Base-by-base conservation (phyloP, 2,329 filamentous ascomycete genomes). In the Aspergillus amoenus region DNA sequence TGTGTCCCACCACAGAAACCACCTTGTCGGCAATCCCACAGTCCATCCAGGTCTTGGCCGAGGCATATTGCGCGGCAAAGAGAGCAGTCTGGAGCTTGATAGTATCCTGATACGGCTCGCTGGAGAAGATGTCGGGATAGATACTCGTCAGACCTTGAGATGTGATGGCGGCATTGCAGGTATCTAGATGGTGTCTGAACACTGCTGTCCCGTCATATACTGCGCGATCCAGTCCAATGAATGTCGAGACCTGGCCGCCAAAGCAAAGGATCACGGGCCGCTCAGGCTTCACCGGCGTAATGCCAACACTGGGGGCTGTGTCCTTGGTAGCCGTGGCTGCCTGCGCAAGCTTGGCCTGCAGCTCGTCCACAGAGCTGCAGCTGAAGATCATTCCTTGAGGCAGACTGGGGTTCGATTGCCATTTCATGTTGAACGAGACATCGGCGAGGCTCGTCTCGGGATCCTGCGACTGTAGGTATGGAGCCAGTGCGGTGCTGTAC, bases 31-130 rank as follows among this genome's bases (percentile, higher is more conserved):
- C 70, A 47, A 77, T 40, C 0, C 76, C 75, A 11, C 61, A 64
- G 17, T 76, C 72, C 3, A 78, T 68, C 77, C 77, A 79, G 3
- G 61, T 48, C 48, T 58, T 66, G 0, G 75, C 74, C 21, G 62
- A 70, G 0, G 77, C 57, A 49, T 77, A 77, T 51, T 78, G 75
- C 15, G 72, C 37, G 0, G 75, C 64, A 43, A 78, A 77, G 0
- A 76, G 56, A 34, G 63, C 63, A 5, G 65, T 65, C 21, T 80
- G 79, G 0, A 79, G 66, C n/a, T 58, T 56, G 15, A 70, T 63
- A 2, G 58, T 55, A 27, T 69, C 62, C 3, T 52, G 9, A 3
- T 65, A 43, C 0, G 66, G 68, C 0, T 54, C 53, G 1, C 43
- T 69, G 62, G 15, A 70, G 34, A 68, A 69, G 5, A 70, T 66